Evolutionary conservation across 2,329 filamentous ascomycete species (phyloP), one percentile per base, ranked within the genome.

Genomic region (Sporothrix mexicana): DNA sequence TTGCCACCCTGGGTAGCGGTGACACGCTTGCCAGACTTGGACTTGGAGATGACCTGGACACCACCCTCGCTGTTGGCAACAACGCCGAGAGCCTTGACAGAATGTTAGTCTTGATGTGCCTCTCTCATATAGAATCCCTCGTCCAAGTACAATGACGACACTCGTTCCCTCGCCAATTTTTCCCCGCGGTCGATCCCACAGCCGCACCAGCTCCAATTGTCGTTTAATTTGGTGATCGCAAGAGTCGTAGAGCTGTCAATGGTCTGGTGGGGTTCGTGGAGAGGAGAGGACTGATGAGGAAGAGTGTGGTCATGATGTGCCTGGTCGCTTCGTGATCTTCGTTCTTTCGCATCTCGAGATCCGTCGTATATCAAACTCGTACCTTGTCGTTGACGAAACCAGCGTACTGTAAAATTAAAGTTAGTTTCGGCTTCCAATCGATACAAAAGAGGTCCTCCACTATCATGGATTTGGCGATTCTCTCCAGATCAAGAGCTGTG

Each of bases 371-470:
- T 66, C 25, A 70, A 75, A 74, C 59, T 74, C 74, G 78, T 92
- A 96, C 94, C 93, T 97, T 96, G 83, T 91, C 89, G 88, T 97
- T 97, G 85, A 93, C 90, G 85, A 94, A 97, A 81, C 96, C 96
- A 80, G 93, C 93, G 85, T 97, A 90, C 93, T 97, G 82, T 76
- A 41, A 43, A 61, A 41, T 15, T 36, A 9, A 71, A n/a, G 59
- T 74, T 69, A 74, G 70, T 30, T 25, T 30, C 61, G 68, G 72
- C n/a, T 25, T 66, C 41, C 41, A 25, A 45, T 25, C 15, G 61
- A 25, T n/a, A n/a, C 15, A 45, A 45, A 45, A 64, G 1, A 23
- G 9, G 23, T n/a, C 17, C 23, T 7, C 59, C 6, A 12, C 8
- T 8, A 62, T 41, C 59, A 20, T 41, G 3, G 47, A 25, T 66